A percentile compares a stretch with the other conserved stretches of the same genome.
phyloP scores from a whole-genome alignment of 75 land plant species.

The Picea glauca region DNA sequence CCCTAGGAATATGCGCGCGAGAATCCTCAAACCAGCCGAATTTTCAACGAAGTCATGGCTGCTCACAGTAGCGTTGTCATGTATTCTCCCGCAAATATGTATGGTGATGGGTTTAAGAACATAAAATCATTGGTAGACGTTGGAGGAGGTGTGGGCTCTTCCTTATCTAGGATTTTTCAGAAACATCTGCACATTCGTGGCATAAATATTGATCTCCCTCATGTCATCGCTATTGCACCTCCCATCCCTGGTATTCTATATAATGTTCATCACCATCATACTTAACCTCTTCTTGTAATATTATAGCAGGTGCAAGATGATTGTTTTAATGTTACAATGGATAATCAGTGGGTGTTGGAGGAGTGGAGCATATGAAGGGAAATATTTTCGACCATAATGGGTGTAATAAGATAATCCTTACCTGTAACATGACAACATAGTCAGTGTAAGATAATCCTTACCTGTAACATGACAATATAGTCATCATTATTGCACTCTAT shows the following conservation, averaged over 20 bases:
- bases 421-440: too few relatives aligned
- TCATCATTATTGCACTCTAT: too few relatives aligned
- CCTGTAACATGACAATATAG: too few relatives aligned
- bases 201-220: neutral
- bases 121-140: conserved; percentile 36
- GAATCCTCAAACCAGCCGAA: neutral
- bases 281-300: too few relatives aligned
- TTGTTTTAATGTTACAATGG: too few relatives aligned
- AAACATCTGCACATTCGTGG: neutral
- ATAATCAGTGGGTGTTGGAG: neutral
- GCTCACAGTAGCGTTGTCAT: neutral
- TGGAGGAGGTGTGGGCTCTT: conserved; percentile 31
- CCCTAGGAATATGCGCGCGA: neutral
- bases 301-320: too few relatives aligned
- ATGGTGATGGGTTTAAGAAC: conserved; percentile 5
- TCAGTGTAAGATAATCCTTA: too few relatives aligned
- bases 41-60: neutral
- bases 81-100: neutral
- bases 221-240: neutral
- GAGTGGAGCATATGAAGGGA: neutral
- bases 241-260: neutral
- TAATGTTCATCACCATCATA: neutral
- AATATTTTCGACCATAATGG: neutral
- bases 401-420: too few relatives aligned
- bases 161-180: conserved; percentile 1